phyloP scores from a whole-genome alignment of 768 basidiomycete genomes.

The Daedaleopsis nitida region DNA sequence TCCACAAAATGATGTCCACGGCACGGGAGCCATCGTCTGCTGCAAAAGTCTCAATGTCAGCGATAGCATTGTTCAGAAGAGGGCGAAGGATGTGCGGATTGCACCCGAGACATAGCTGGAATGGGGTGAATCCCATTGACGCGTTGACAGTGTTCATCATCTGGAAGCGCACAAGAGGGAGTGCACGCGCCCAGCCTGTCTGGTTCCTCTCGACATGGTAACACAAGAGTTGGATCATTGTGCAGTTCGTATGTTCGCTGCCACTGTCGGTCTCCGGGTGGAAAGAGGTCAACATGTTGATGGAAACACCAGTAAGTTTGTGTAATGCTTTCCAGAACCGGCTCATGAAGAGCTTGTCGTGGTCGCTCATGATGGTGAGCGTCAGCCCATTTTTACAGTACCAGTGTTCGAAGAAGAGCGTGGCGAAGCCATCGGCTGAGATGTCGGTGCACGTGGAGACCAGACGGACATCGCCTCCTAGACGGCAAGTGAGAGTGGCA shows the following conservation, averaged over 20 bases:
- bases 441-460: slow-evolving; percentile 15
- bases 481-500: slow-evolving; percentile 27
- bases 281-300: slow-evolving; percentile 35
- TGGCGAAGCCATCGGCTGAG: slow-evolving; percentile 21
- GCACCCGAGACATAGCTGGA: slow-evolving; percentile 20
- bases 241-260: slow-evolving; percentile 33
- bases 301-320: slow-evolving; percentile 28
- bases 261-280: slow-evolving; percentile 42
- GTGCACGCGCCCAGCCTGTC: slow-evolving; percentile 12
- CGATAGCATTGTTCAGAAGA: slow-evolving; percentile 9
- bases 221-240: slow-evolving; percentile 27
- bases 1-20: slow-evolving; percentile 46
- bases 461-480: slow-evolving; percentile 18
- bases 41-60: too few species aligned
- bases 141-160: slow-evolving; percentile 28
- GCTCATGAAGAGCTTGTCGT: slow-evolving; percentile 35
- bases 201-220: slow-evolving; percentile 27
- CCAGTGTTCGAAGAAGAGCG: slow-evolving; percentile 31
- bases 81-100: too few species aligned
- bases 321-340: slow-evolving; percentile 37
- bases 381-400: slow-evolving; percentile 34
- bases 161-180: slow-evolving; percentile 27
- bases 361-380: too few species aligned
- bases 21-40: slow-evolving; percentile 25
- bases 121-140: slow-evolving; percentile 26